Percentiles rank a stretch among this genome's conserved stretches.
Evolutionary conservation across 108 stramenopile species (phyloP).

Genomic region (Skeletonema costatum): DNA sequence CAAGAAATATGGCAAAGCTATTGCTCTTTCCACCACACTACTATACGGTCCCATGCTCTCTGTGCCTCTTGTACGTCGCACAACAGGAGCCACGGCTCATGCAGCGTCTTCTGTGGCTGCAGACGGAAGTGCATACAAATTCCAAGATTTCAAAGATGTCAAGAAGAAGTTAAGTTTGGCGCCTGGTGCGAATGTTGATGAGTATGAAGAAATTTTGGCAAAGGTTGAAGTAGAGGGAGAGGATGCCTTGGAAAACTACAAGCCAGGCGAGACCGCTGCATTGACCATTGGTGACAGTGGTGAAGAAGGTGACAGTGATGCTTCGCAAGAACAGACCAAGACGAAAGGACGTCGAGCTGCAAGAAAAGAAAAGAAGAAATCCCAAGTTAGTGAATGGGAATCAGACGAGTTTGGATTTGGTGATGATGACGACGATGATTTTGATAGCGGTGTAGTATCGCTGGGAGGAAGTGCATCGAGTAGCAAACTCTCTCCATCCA

Average conservation of each 20-base stretch:
- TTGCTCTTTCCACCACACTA: conserved; percentile 41
- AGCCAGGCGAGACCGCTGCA: conserved; percentile 29
- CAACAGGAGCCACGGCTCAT: conserved; percentile 24
- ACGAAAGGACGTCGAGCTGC: not conserved
- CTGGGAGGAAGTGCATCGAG: conserved; percentile 16
- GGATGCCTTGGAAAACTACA: conserved; percentile 29
- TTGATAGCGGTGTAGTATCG: conserved; percentile 29
- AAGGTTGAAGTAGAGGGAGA: conserved; percentile 46
- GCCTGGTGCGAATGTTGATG: conserved; percentile 39
- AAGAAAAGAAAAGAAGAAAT: conserved; percentile 24
- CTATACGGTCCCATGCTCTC: conserved; percentile 42
- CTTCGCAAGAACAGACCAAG: not conserved
- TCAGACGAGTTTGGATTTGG: conserved; percentile 52
- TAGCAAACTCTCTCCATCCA: conserved; percentile 21
- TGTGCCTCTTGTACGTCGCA: conserved; percentile 20
- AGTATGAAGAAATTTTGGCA: conserved; percentile 39
- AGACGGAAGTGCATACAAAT: conserved; percentile 30
- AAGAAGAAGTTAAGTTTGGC: conserved; percentile 46
- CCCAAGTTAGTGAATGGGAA: conserved; percentile 46
- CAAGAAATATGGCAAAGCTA: conserved; percentile 43
- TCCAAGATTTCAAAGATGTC: conserved; percentile 50
- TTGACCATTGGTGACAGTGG: conserved; percentile 30
- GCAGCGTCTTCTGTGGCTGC: conserved; percentile 26
- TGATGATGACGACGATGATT: conserved; percentile 42
- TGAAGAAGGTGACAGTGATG: not conserved